Percentiles rank a stretch among this genome's conserved stretches.
These are phyloP conservation scores for Rhizopogon vesiculosus DNA, from an alignment of 768 basidiomycete species.

Conservation along the genomic window DNA sequence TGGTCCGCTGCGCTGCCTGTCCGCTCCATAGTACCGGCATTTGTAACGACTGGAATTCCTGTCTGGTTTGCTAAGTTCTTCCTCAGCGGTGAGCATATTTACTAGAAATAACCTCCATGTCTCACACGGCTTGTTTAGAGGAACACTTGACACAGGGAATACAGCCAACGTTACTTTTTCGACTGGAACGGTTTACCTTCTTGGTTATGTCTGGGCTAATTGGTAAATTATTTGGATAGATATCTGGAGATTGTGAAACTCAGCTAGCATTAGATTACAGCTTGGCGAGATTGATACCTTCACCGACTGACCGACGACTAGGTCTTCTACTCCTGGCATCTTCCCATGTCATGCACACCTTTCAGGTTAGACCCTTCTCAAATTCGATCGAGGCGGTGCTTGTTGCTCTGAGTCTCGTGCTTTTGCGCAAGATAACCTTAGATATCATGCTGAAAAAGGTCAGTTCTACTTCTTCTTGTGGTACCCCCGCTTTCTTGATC, in stretches of 20 bases:
- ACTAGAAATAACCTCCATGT: background rate
- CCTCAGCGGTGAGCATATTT: slow-evolving; percentile 17
- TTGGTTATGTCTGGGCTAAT: slow-evolving; percentile 27
- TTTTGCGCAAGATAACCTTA: slow-evolving; percentile 14
- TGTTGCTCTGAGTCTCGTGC: slow-evolving; percentile 24
- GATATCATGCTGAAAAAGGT: background rate
- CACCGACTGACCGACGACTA: slow-evolving; percentile 13
- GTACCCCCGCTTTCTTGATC: too few species aligned
- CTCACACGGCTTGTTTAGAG: slow-evolving; percentile 11
- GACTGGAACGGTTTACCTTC: slow-evolving; percentile 25
- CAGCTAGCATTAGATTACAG: slow-evolving; percentile 20
- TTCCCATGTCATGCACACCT: slow-evolving; percentile 31
- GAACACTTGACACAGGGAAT: slow-evolving; percentile 1
- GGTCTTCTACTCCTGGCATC: slow-evolving; percentile 27
- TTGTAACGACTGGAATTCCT: slow-evolving; percentile 30
- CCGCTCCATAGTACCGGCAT: slow-evolving; percentile 29
- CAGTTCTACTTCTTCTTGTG: background rate
- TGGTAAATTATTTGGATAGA: slow-evolving; percentile 17
- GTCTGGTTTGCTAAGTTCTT: slow-evolving; percentile 14
- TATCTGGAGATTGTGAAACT: background rate
- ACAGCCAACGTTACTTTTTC: slow-evolving; percentile 19
- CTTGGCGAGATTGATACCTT: slow-evolving; percentile 14
- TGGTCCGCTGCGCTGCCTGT: slow-evolving; percentile 31
- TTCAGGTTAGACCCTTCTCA: slow-evolving; percentile 36
- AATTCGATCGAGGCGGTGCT: slow-evolving; percentile 31